Evolutionary conservation across 805 yeast genomes (phyloP).

Genomic region (Teunomyces lycoperdinae): DNA sequence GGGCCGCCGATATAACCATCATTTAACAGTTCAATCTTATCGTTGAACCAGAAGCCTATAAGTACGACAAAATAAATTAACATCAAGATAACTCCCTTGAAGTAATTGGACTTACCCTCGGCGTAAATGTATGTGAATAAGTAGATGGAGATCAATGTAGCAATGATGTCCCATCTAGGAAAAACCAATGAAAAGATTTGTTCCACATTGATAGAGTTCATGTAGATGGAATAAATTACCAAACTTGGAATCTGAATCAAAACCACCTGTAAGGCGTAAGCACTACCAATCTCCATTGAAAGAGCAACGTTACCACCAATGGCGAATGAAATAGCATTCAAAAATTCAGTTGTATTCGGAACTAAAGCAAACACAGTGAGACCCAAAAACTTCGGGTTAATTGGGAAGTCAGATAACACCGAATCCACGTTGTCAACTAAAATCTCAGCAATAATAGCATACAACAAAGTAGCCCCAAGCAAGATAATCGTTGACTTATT

Average conservation of each 20-base stretch:
- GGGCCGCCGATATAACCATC: slow-evolving; percentile 16
- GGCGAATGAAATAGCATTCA: slow-evolving; percentile 96
- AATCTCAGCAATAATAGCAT: slow-evolving; percentile 93
- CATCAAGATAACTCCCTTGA: slow-evolving; percentile 88
- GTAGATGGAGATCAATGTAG: slow-evolving; percentile 79
- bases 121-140: slow-evolving; percentile 92
- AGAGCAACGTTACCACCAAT: slow-evolving; percentile 93
- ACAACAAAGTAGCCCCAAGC: slow-evolving; percentile 77
- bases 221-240: slow-evolving; percentile 65
- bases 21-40: slow-evolving; percentile 31
- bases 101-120: slow-evolving; percentile 94
- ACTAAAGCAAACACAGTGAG: slow-evolving; percentile 92
- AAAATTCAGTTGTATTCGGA: slow-evolving; percentile 94
- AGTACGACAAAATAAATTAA: slow-evolving; percentile 73
- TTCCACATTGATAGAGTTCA: slow-evolving; percentile 40
- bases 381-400: slow-evolving; percentile 88
- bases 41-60: slow-evolving; percentile 74
- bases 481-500: slow-evolving; percentile 78
- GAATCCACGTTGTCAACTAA: slow-evolving; percentile 90
- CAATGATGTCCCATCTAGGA: slow-evolving; percentile 94
- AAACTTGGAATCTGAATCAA: slow-evolving; percentile 89
- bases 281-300: slow-evolving; percentile 97
- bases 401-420: slow-evolving; percentile 73
- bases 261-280: slow-evolving; percentile 95
- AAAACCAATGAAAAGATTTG: slow-evolving; percentile 76